Evolutionary conservation across 305 asterid genomes (phyloP), one percentile per base, ranked within the genome.

Genomic region (Fraxinus albicans): DNA sequence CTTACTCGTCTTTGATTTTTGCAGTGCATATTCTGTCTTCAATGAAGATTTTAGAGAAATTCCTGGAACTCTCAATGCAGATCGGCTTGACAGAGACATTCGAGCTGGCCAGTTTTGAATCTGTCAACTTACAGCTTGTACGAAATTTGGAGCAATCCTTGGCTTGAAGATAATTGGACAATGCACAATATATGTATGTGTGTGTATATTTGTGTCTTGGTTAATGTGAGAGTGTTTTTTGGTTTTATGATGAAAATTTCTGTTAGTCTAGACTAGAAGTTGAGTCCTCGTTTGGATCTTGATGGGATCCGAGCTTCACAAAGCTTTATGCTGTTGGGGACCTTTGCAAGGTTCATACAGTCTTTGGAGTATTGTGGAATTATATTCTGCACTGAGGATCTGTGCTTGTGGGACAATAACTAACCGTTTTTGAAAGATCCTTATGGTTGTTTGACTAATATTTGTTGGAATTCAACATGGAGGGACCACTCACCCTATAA

Each of bases 11-110:
- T 55, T 77, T 86, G 80, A 73, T 42, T 80, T 86, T 29, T 86
- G 91, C 98, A 95, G 99, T 89, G 99, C 99, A 76, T 95, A 95
- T 86, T 95, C 99, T 35, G 78, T 94, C 79, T 95, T 95, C 92
- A 95, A 95, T 69, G 98, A 95, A 83, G 96, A 91, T 87, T 95
- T 95, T 82, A 87, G 97, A 88, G 99, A 95, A 86, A 93, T 95
- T 76, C 98, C 99, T 7, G 98, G 99, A 44, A 95, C 99, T 42
- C 92, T 95, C 42, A 95, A 94, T 35, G 99, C 99, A 17, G 97
- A 93, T 50, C 97, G 93, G 38, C 90, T 95, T 1, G 99, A 95
- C 81, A 90, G 96, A 89, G 99, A 94, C 88, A 94, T 95, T 36
- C 92, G 98, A 73, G 85, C 82, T 1, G 99, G 99, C 70, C 97